Evolutionary conservation across 2,329 filamentous ascomycete genomes (phyloP), one percentile per base, ranked within the genome.

Genomic region (Endoconidiophora polonica): DNA sequence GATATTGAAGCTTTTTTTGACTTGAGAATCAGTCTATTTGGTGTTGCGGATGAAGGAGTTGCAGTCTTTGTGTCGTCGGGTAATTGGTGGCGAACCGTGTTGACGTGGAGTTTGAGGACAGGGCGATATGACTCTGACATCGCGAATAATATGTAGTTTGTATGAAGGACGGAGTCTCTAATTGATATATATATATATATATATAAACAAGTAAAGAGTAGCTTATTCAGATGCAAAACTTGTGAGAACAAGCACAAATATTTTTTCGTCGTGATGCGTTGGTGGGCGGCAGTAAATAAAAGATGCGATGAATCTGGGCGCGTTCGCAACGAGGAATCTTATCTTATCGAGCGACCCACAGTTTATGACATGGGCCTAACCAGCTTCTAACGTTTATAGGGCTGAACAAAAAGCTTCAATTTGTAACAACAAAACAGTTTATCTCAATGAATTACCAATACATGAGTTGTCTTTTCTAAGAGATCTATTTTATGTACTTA

Each of bases 11-110:
- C 65, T 12, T 62, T 59, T 44, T 59, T 64, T 29, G 68, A 58
- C 53, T 67, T 68, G 55, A 69, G 62, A 57, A 68, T 69, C 49
- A 67, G 59, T 40, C 48, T 42, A 22, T 42, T 54, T 20, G 53
- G 50, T 43, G 52, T 55, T 7, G 57, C 52, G 24, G 47, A 50
- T 2, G 56, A 54, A 2, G 58, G 55, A 12, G 55, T 53, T 3
- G 50, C 47, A n/a, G 56, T 55, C 29, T 48, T 52, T 16, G 51
- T 56, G 44, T 51, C 48, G 29, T 55, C 53, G 4, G 53, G 39
- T 12, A 50, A 39, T 29, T 53, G 24, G 50, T 56, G 44, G 24
- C 52, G 37, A 22, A 26, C 33, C n/a, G 47, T 42, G 4, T 42
- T 42, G 39, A 59, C 52, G 46, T 54, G 59, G 7, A 59, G 54